phyloP scores from a whole-genome alignment of 805 yeast species.

The Metschnikowia lachancei region DNA sequence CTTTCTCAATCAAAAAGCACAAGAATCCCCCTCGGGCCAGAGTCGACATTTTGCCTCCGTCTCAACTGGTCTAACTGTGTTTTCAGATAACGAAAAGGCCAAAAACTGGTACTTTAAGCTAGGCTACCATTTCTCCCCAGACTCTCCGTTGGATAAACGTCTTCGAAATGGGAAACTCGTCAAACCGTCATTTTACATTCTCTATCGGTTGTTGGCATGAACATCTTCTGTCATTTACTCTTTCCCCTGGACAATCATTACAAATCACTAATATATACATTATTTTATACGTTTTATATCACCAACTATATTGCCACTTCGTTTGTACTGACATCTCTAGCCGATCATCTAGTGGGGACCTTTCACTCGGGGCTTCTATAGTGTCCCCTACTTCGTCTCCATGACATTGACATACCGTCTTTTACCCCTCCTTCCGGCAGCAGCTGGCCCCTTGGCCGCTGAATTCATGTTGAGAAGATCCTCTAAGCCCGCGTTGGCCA shows the following conservation, averaged over 20 bases:
- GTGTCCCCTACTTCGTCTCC: constrained; percentile 11
- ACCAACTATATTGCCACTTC: no score
- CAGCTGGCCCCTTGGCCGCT: constrained; percentile 9
- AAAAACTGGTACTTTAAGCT: constrained; percentile 40
- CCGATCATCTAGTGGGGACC: no score
- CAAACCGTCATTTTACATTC: constrained; percentile 45
- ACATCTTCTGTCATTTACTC: not conserved
- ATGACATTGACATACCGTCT: constrained; percentile 21
- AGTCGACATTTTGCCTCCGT: constrained; percentile 11
- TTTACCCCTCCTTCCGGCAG: constrained; percentile 18
- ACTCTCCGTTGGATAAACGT: constrained; percentile 45
- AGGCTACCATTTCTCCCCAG: constrained; percentile 38
- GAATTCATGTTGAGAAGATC: constrained; percentile 32
- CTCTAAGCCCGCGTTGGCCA: constrained; percentile 43
- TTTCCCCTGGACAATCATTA: no score
- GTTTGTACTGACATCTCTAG: no score
- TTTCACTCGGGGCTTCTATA: not conserved
- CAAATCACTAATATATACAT: no score
- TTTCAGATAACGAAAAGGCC: constrained; percentile 44
- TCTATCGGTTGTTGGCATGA: constrained; percentile 1
- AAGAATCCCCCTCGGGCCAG: not conserved
- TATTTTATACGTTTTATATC: no score
- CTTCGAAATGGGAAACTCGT: constrained; percentile 40
- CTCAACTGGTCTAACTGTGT: constrained; percentile 50
- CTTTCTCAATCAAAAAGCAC: constrained; percentile 8